Evolutionary conservation across 768 basidiomycete genomes (phyloP), one percentile per base, ranked within the genome.

Genomic region (Rhodocollybia butyracea): DNA sequence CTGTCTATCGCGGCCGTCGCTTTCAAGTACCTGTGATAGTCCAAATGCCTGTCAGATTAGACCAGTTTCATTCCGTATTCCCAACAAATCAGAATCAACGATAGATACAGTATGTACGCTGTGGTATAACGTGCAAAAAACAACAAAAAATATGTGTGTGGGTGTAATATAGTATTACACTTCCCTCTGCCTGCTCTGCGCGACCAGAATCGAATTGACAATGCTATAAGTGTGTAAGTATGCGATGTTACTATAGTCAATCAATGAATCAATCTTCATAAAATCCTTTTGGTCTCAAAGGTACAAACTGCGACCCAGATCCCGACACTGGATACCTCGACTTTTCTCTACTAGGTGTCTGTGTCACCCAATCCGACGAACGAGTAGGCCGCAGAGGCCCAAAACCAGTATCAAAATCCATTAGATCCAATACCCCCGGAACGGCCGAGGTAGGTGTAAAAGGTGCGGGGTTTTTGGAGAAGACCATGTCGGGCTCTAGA

Each of bases 401-500:
- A 6, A 17, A 40, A 8, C 39, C 39, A 6, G 15, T n/a, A 17
- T 40, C 39, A n/a, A 13, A 19, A 15, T 50, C 48, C 21, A 7
- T 34, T 22, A 50, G 8, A 24, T 50, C 48, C 34, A 50, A 50
- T 13, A 50, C 48, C 10, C 48, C 48, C 17, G 48, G 48, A 38
- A 50, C 34, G 26, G 31, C 31, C n/a, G 17, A 12, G 12, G 26
- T 12, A 6, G 48, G 48, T 34, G 32, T 36, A 26, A 36, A 15
- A 5, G 48, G 38, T 11, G 31, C 17, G 27, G 38, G 51, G 22
- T 53, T 53, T 26, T 53, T 53, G 10, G 51, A 53, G 31, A 53
- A 53, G 12, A 53, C 41, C 51, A 53, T 53, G 26, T 53, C 51
- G 21, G 39, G 39, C 31, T 53, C 51, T 19, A 53, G n/a, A 22